Conservation (phyloP, 2,329 filamentous ascomycete genomes). For the Elsinoe arachidis region DNA sequence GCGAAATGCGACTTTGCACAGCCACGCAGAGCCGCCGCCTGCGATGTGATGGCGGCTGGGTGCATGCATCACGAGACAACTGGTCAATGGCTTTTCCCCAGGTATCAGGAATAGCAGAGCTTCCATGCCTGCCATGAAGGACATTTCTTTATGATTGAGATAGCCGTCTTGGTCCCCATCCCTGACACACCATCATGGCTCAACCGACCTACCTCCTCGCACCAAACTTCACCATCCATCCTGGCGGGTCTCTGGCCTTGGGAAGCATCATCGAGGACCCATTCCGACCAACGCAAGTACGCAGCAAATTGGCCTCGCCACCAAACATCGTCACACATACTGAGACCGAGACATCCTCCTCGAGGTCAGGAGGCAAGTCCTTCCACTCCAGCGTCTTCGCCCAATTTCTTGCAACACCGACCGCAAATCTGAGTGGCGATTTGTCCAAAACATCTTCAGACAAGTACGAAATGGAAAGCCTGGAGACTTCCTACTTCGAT, state of each 20-base stretch:
- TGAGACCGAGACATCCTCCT: background rate
- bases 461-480: background rate
- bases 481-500: background rate
- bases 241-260: background rate
- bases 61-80: background rate
- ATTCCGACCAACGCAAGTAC: background rate
- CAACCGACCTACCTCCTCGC: background rate
- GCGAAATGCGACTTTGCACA: background rate
- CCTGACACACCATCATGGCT: background rate
- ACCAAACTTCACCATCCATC: background rate
- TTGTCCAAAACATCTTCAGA: background rate
- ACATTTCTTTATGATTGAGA: too few species aligned
- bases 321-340: background rate
- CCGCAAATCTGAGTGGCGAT: background rate
- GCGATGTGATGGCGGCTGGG: background rate
- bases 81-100: background rate
- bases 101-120: too few species aligned
- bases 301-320: background rate
- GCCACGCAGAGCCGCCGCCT: background rate
- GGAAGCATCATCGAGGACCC: background rate
- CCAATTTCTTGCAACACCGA: background rate
- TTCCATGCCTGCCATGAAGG: too few species aligned
- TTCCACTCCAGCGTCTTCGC: background rate
- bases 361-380: background rate
- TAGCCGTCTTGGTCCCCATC: background rate